Conservation (phyloP, 768 basidiomycete species). For the Pisolithus marmoratus region DNA sequence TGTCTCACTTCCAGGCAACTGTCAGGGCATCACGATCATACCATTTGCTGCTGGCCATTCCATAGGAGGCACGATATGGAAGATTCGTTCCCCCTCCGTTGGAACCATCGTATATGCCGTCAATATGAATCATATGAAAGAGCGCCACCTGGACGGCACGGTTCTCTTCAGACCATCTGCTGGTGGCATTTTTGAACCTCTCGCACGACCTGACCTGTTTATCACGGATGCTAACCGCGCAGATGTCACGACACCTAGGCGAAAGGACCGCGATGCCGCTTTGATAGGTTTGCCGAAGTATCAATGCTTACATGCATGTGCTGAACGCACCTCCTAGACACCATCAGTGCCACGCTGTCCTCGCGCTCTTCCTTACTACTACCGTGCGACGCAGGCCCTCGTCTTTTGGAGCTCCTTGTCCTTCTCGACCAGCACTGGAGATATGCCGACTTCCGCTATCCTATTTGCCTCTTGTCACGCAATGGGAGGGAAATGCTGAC, state of each 20-base stretch:
- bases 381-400: constrained; percentile 90
- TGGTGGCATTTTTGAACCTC: constrained; percentile 79
- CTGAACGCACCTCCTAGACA: constrained; percentile 44
- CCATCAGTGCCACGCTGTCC: constrained; percentile 80
- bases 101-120: constrained; percentile 96
- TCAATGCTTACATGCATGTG: neutral
- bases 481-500: constrained; percentile 92
- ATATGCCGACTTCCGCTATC: constrained; percentile 75
- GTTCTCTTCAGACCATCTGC: constrained; percentile 70
- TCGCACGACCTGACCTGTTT: constrained; percentile 86
- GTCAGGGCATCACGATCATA: constrained; percentile 88
- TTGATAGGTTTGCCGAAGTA: constrained; percentile 59
- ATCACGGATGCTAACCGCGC: constrained; percentile 91
- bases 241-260: constrained; percentile 74
- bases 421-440: constrained; percentile 97
- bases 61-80: constrained; percentile 96
- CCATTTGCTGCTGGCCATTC: constrained; percentile 95
- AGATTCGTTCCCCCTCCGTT: constrained; percentile 94
- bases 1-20: constrained; percentile 54
- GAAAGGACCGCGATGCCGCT: constrained; percentile 86
- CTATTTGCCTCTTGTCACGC: constrained; percentile 89
- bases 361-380: constrained; percentile 79
- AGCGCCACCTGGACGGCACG: constrained; percentile 92
- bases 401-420: constrained; percentile 93
- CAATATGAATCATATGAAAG: constrained; percentile 92